Conservation (phyloP, 352 stramenopile genomes). For the Plasmopara viticola region DNA sequence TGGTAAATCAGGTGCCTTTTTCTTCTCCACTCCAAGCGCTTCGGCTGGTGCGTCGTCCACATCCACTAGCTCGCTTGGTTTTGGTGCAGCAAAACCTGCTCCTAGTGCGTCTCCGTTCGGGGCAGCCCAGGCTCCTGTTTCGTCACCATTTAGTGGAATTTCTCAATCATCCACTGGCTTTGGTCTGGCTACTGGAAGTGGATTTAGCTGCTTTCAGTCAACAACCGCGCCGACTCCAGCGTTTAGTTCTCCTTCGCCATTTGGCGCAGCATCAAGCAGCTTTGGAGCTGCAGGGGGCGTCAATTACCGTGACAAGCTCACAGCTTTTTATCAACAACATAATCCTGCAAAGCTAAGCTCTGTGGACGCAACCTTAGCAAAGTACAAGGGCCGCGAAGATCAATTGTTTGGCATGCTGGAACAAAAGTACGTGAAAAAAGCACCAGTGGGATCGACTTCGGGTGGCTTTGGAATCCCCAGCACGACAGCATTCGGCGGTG, state of each 20-base stretch:
- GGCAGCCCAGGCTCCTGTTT: constrained; percentile 10
- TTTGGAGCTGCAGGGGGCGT: constrained; percentile 9
- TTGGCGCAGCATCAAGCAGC: constrained; percentile 14
- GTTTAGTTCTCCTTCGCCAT: constrained; percentile 25
- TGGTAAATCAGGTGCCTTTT: constrained; percentile 48
- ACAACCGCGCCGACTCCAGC: constrained; percentile 14
- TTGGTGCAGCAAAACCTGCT: constrained; percentile 26
- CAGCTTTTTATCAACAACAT: constrained; percentile 68
- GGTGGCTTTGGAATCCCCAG: constrained; percentile 38
- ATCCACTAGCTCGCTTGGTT: constrained; percentile 32
- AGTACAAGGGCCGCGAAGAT: constrained; percentile 68
- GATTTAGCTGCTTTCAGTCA: constrained; percentile 27
- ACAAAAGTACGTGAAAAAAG: constrained; percentile 61
- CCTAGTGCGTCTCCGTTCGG: constrained; percentile 39
- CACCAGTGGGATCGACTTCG: constrained; percentile 11
- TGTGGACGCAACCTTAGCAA: constrained; percentile 60
- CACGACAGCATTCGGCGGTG: constrained; percentile 29
- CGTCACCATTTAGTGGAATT: constrained; percentile 43
- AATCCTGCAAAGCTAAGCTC: constrained; percentile 65
- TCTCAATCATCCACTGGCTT: constrained; percentile 23
- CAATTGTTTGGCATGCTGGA: constrained; percentile 69
- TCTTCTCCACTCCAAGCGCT: constrained; percentile 28
- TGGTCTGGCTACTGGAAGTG: constrained; percentile 21
- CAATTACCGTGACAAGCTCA: constrained; percentile 51
- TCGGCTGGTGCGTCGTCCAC: constrained; percentile 32